Conservation (phyloP, 192 early-diverging fungal genomes). For the Rhizophagus prolifer region DNA sequence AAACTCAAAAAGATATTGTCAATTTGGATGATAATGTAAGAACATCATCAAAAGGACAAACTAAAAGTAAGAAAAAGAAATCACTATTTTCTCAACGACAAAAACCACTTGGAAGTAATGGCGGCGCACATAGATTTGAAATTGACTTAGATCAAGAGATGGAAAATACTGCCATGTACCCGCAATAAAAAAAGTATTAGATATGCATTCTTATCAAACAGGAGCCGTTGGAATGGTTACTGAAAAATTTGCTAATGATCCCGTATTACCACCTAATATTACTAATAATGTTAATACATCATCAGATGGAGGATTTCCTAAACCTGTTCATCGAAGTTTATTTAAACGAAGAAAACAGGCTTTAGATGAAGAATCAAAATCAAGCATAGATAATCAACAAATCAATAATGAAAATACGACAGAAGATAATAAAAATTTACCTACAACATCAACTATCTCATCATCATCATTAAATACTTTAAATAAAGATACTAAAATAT, state of each 20-base stretch:
- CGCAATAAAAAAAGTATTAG: slow-evolving; percentile 19
- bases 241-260: not conserved
- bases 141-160: slow-evolving; percentile 17
- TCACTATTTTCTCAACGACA: slow-evolving; percentile 30
- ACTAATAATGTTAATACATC: not conserved
- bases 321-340: slow-evolving; percentile 16
- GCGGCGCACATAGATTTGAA: slow-evolving; percentile 17
- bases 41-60: slow-evolving; percentile 26
- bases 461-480: not conserved
- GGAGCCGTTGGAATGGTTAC: not conserved
- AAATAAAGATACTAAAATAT: not conserved
- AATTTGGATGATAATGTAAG: not conserved
- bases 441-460: not conserved
- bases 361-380: slow-evolving; percentile 34
- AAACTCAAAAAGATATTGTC: slow-evolving; percentile 5
- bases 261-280: not conserved
- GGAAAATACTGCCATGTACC: slow-evolving; percentile 1
- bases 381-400: slow-evolving; percentile 19
- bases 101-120: slow-evolving; percentile 32
- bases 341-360: slow-evolving; percentile 10
- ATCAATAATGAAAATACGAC: not conserved
- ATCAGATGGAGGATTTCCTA: not conserved
- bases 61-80: slow-evolving; percentile 28
- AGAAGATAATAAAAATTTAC: not conserved
- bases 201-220: slow-evolving; percentile 17